Percentiles rank a stretch among this genome's conserved stretches.
Evolutionary conservation across 2,329 filamentous ascomycete genomes (phyloP).

Genomic region (Purpureocillium lavendulum): DNA sequence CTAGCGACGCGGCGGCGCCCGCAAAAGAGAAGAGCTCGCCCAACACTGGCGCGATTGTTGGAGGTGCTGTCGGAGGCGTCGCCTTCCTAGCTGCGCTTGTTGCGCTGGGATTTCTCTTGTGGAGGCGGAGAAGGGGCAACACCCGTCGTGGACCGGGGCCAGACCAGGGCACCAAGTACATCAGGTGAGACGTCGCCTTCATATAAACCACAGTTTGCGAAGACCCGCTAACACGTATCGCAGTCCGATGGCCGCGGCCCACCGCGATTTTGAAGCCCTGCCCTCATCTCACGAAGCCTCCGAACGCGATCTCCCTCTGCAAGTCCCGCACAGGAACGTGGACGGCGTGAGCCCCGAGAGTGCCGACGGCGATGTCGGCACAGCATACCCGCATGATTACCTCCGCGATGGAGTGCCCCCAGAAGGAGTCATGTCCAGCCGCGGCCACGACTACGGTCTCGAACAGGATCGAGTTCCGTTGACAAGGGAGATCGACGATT

Average conservation of each 20-base stretch:
- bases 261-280: conserved; percentile 18
- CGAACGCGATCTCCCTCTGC: conserved; percentile 8
- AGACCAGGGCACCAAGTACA: conserved; percentile 27
- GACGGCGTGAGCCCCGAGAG: conserved; percentile 4
- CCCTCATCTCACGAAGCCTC: conserved; percentile 17
- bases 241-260: conserved; percentile 18
- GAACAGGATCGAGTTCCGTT: conserved; percentile 30
- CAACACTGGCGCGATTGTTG: conserved; percentile 42
- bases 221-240: conserved; percentile 10
- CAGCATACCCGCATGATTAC: conserved; percentile 1
- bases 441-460: conserved; percentile 14
- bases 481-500: conserved; percentile 34
- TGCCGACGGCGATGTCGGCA: neutral
- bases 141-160: conserved; percentile 32
- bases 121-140: conserved; percentile 34
- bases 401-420: neutral
- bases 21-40: conserved; percentile 19
- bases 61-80: conserved; percentile 44
- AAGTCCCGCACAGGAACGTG: conserved; percentile 7
- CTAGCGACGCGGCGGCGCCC: conserved; percentile 16
- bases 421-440: conserved; percentile 8
- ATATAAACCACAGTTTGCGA: neutral
- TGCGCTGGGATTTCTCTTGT: conserved; percentile 32
- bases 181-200: conserved; percentile 23
- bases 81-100: conserved; percentile 34